Evolutionary conservation across 345 rosid genomes (phyloP), one percentile per base, ranked within the genome.

Genomic region (Leavenworthia alabamica): DNA sequence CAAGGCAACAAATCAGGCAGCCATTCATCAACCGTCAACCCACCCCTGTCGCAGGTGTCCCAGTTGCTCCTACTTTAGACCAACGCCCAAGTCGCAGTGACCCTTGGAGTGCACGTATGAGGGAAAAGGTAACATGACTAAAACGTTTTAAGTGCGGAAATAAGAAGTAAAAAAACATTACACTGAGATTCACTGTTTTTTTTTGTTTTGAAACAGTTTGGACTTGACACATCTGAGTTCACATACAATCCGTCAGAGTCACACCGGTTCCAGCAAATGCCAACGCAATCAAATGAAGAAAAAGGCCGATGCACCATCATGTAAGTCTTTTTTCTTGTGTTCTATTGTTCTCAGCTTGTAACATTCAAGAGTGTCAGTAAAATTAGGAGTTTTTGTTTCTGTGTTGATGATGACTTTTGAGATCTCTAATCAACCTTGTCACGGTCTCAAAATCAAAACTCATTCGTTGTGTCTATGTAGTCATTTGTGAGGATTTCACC

Each of bases 61-160:
- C 97, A 29, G 97, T 83, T 60, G 71, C 87, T 63, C 90, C 86
- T 37, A 45, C 89, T 67, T 76, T 78, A 63, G 99, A 94, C 72
- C 85, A 86, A 55, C 96, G 99, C 43, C 85, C 95, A 0, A 70
- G 86, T 82, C 86, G 97, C 77, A 94, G 79, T 70, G 99, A 94
- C 78, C 96, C 97, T 39, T 94, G 99, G 99, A 94, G 97, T 64
- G 60, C 96, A 62, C 90, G 97, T 9, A 86, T 94, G 99, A 82
- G 92, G 70, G 99, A 94, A 77, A 94, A 90, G 97, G 99, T 90
- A 73, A 32, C 45, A 42, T 58, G 5, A 43, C n/a, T 17, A 8
- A n/a, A n/a, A n/a, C n/a, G n/a, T n/a, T n/a, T n/a, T n/a, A n/a
- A n/a, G n/a, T n/a, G n/a, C n/a, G n/a, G n/a, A n/a, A n/a, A n/a